phyloP scores from a whole-genome alignment of 1,284 basidiomycete species.

The Pseudozyma thailandica region DNA sequence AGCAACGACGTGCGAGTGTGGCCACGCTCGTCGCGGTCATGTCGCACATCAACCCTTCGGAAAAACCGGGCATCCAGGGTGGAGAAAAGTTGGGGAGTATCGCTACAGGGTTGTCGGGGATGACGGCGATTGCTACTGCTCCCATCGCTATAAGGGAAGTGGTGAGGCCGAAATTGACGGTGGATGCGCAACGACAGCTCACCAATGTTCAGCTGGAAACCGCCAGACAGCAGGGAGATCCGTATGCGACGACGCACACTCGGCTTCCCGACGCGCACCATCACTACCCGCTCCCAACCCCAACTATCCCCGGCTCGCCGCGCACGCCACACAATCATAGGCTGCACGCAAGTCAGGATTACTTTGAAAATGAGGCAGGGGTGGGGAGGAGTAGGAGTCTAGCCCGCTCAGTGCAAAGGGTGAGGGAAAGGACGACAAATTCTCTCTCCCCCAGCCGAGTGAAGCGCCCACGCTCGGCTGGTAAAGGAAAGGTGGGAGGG shows the following conservation, averaged over 20 bases:
- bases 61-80: background rate
- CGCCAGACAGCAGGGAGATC: conserved; percentile 59
- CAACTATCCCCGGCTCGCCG: conserved; percentile 5
- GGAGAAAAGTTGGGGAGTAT: conserved; percentile 32
- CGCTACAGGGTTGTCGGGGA: conserved; percentile 44
- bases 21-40: conserved; percentile 27
- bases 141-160: conserved; percentile 27
- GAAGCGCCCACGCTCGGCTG: no score
- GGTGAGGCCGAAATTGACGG: no score
- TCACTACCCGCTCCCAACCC: conserved; percentile 13
- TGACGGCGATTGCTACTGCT: conserved; percentile 48
- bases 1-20: no score
- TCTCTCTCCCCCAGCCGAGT: no score
- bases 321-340: conserved; percentile 13
- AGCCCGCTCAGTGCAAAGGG: no score
- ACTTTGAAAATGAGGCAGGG: conserved; percentile 2
- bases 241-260: conserved; percentile 24
- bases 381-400: conserved; percentile 9
- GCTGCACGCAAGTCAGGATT: conserved; percentile 8
- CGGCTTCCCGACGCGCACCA: conserved; percentile 11
- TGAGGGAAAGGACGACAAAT: background rate
- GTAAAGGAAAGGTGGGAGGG: no score
- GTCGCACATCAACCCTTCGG: conserved; percentile 24
- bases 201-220: conserved; percentile 51
- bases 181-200: conserved; percentile 43